Base-by-base conservation (phyloP, 352 stramenopile species). In the Phytopythium cucurbitacearum region DNA sequence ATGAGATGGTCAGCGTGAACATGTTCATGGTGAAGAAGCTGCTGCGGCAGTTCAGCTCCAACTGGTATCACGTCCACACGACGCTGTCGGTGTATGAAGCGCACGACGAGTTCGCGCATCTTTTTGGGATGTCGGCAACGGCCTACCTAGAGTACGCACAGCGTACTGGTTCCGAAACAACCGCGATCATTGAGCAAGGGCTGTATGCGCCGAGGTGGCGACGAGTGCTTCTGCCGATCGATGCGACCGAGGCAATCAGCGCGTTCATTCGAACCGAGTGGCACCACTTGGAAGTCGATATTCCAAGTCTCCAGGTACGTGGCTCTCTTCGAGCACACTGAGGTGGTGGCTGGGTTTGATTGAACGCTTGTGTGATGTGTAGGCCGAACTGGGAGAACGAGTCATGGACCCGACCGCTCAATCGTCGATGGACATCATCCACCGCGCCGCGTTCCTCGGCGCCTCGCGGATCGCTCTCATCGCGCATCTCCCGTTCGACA, bases 241-340 rank as follows among this genome's bases (percentile, higher is more conserved):
- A 67, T 34, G 53, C 62, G 12, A 67, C 65, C 41, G 55, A 64
- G 48, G 45, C 65, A 39, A 35, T 73, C 48, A 64, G 53, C 9
- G 61, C 47, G 36, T 62, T 73, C 48, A 67, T 73, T 51, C 65
- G 70, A 53, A 73, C 60, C 47, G 65, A 73, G 55, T 73, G 65
- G 61, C 60, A 73, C 51, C 61, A 62, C 8, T 67, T 70, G 39
- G 40, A 70, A 45, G 15, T 65, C 15, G 65, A 73, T 37, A 51
- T 67, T n/a, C 57, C 53, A 12, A 54, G 59, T 45, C 51, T 73
- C 12, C 65, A 73, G 65, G 65, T 73, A 60, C 5, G 50, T 57
- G 2, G 32, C 4, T 4, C 28, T 50, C 13, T 16, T 2, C 3
- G 3, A 35, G 4, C 11, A 28, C 38, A 41, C 12, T 13, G 38